Percentiles rank a stretch among this genome's conserved stretches.
Evolutionary conservation across 768 basidiomycete genomes (phyloP).

Genomic region (Suillus decipiens): DNA sequence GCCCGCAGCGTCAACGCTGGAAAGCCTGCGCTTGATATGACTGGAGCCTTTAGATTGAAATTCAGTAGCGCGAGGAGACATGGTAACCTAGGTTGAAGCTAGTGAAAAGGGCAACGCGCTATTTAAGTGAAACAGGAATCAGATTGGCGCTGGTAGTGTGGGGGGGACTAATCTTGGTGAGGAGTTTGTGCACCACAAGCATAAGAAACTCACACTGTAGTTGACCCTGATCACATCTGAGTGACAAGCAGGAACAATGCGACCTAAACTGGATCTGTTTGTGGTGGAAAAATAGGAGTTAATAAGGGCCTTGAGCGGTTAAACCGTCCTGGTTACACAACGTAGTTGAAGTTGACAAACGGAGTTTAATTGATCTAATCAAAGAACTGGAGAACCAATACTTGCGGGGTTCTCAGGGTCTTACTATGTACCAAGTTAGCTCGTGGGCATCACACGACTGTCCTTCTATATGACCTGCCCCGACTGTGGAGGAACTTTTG

Average conservation of each 20-base stretch:
- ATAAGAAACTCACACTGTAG: constrained; percentile 12
- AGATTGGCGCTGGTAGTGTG: constrained; percentile 11
- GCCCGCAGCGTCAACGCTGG: constrained; percentile 45
- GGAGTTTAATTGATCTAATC: constrained; percentile 5
- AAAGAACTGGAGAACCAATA: background rate
- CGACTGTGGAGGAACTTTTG: constrained; percentile 53
- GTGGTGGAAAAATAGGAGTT: constrained; percentile 11
- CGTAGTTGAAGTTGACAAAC: background rate
- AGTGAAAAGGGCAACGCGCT: constrained; percentile 26
- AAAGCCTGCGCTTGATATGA: constrained; percentile 68
- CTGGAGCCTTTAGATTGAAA: constrained; percentile 69
- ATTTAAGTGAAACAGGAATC: constrained; percentile 30
- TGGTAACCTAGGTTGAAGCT: constrained; percentile 35
- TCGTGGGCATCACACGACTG: too few relatives aligned
- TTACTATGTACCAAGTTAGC: background rate
- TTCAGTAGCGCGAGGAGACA: constrained; percentile 46
- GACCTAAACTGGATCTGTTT: background rate
- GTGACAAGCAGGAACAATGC: constrained; percentile 2
- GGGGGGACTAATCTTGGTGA: constrained; percentile 14
- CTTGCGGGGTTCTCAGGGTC: constrained; percentile 31
- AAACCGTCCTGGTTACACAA: constrained; percentile 1
- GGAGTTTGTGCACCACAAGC: constrained; percentile 8
- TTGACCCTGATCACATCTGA: constrained; percentile 29
- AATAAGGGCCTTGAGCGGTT: constrained; percentile 15
- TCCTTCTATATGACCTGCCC: constrained; percentile 37